Evolutionary conservation across 306 rosid genomes (phyloP).

Genomic region (Myrica gale): DNA sequence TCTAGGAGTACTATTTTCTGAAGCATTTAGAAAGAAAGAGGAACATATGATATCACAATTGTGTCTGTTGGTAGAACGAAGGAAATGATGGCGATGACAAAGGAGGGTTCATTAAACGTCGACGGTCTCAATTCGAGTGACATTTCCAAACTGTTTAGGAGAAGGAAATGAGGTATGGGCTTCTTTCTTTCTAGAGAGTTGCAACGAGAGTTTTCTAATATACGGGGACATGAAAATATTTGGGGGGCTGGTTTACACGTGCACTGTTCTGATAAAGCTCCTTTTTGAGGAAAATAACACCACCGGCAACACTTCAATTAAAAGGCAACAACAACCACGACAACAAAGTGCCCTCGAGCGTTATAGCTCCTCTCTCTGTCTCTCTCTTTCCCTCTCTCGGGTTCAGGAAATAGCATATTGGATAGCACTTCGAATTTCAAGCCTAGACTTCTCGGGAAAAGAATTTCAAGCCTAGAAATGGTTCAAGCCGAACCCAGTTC

Average conservation of each 20-base stretch:
- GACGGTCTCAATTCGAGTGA: slow-evolving; percentile 12
- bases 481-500: slow-evolving; percentile 4
- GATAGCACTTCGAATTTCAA: slow-evolving; percentile 17
- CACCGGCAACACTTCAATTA: slow-evolving; percentile 35
- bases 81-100: background rate
- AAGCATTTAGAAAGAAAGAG: slow-evolving; percentile 7
- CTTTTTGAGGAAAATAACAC: slow-evolving; percentile 68
- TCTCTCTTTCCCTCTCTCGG: slow-evolving; percentile 18
- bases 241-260: slow-evolving; percentile 68
- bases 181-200: slow-evolving; percentile 5
- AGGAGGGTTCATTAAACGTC: slow-evolving; percentile 1
- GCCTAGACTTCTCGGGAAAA: slow-evolving; percentile 2
- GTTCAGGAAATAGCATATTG: slow-evolving; percentile 26
- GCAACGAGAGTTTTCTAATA: background rate
- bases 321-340: slow-evolving; percentile 51
- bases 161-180: slow-evolving; percentile 8
- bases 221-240: slow-evolving; percentile 38
- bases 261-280: slow-evolving; percentile 75
- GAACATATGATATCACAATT: slow-evolving; percentile 4
- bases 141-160: slow-evolving; percentile 4
- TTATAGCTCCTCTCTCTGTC: slow-evolving; percentile 11
- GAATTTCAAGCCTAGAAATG: background rate
- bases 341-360: slow-evolving; percentile 24
- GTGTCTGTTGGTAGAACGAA: background rate
- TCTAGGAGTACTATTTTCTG: slow-evolving; percentile 7